Evolutionary conservation across 148 eudicot species (phyloP).

Genomic region (Chenopodium berlandieri): DNA sequence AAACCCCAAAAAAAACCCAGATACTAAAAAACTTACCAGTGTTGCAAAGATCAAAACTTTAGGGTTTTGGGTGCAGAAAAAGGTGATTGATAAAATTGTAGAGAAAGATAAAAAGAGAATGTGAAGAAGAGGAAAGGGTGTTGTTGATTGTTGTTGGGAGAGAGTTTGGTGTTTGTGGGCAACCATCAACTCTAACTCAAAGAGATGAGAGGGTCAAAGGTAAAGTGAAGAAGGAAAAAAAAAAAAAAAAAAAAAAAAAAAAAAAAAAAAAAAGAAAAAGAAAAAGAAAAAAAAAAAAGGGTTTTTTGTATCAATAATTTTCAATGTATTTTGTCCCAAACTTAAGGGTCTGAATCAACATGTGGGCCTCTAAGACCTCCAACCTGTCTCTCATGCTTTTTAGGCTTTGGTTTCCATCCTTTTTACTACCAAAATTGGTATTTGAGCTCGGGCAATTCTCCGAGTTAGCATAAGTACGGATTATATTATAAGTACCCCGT

Average conservation of each 20-base stretch:
- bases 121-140: slow-evolving; percentile 10
- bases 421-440: no score
- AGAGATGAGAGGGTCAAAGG: slow-evolving; percentile 34
- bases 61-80: slow-evolving; percentile 39
- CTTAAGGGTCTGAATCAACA: slow-evolving; percentile 48
- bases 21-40: slow-evolving; percentile 30
- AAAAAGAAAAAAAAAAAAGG: slow-evolving; percentile 14
- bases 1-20: slow-evolving; percentile 39
- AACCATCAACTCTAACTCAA: slow-evolving; percentile 25
- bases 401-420: not conserved
- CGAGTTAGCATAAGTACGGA: no score
- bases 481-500: no score
- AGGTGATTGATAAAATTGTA: slow-evolving; percentile 16
- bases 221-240: slow-evolving; percentile 18
- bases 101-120: slow-evolving; percentile 16
- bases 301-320: slow-evolving; percentile 47
- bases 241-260: slow-evolving; percentile 38
- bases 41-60: slow-evolving; percentile 50
- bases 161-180: slow-evolving; percentile 41
- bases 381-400: slow-evolving; percentile 44
- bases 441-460: no score
- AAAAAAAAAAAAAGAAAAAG: not conserved
- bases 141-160: slow-evolving; percentile 19
- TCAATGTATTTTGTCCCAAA: slow-evolving; percentile 35
- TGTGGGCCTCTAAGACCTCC: slow-evolving; percentile 41